These are phyloP conservation scores for Limonium bicolor DNA, from an alignment of 148 eudicot species.

Conservation along the genomic window DNA sequence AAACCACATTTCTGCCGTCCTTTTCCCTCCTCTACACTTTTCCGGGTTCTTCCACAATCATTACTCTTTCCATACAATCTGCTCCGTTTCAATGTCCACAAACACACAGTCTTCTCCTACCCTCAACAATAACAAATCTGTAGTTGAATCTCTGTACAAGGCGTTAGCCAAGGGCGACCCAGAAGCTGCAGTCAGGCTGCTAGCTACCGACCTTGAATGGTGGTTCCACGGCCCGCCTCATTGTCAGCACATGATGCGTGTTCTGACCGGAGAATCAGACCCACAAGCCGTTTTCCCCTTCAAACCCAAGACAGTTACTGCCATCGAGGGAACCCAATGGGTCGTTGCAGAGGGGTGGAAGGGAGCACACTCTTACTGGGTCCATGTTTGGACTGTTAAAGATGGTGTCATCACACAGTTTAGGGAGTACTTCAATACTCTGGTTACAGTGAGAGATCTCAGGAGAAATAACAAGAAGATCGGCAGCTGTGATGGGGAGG, in stretches of 20 bases:
- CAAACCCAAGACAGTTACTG: conserved; percentile 38
- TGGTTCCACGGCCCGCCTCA: conserved; percentile 89
- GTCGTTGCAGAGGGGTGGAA: conserved; percentile 82
- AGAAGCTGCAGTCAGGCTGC: conserved; percentile 13
- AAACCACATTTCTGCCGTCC: too few species aligned
- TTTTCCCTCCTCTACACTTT: too few species aligned
- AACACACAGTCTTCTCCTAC: too few species aligned
- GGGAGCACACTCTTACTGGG: conserved; percentile 61
- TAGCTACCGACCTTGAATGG: conserved; percentile 68
- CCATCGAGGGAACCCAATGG: conserved; percentile 29
- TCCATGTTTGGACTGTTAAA: conserved; percentile 68
- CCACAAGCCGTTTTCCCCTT: conserved; percentile 28
- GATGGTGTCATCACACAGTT: conserved; percentile 48
- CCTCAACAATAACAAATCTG: conserved; percentile 25
- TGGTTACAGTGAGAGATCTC: conserved; percentile 52
- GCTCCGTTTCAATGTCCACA: too few species aligned
- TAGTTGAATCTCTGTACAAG: conserved; percentile 32
- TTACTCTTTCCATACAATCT: too few species aligned
- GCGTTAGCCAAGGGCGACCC: conserved; percentile 31
- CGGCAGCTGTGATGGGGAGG: neutral
- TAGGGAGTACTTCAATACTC: conserved; percentile 74
- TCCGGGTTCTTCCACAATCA: too few species aligned
- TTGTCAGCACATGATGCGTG: conserved; percentile 79
- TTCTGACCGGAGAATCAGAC: conserved; percentile 53
- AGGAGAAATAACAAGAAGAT: conserved; percentile 7